phyloP scores from a whole-genome alignment of 805 yeast species.

The Yarrowia sp. region DNA sequence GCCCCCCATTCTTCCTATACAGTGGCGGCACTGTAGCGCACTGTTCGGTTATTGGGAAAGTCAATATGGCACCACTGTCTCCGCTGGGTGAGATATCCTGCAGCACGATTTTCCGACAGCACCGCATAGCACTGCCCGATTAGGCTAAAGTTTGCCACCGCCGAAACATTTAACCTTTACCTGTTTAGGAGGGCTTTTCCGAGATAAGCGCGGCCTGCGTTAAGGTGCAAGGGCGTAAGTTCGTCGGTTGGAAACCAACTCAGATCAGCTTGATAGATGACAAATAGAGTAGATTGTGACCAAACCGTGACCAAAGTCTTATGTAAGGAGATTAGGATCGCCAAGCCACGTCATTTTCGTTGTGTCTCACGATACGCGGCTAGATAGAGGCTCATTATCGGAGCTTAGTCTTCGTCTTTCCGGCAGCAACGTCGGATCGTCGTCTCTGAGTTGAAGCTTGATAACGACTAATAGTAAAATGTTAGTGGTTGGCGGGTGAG shows the following conservation, averaged over 20 bases:
- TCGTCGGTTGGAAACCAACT: not conserved
- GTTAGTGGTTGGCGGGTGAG: not conserved
- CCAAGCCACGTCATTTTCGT: not conserved
- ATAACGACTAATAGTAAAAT: not conserved
- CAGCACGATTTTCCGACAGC: not conserved
- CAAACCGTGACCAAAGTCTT: not conserved
- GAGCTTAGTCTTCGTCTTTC: not conserved
- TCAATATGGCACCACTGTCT: not conserved
- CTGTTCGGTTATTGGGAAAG: not conserved
- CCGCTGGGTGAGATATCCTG: not conserved
- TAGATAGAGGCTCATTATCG: not conserved
- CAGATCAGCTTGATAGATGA: not conserved
- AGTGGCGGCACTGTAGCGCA: too few relatives aligned
- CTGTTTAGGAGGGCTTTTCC: not conserved
- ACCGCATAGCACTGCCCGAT: slow-evolving; percentile 14
- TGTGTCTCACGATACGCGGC: not conserved
- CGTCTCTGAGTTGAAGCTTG: not conserved
- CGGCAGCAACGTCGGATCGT: not conserved
- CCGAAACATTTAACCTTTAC: not conserved
- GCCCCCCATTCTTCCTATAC: too few relatives aligned
- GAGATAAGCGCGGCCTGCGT: slow-evolving; percentile 7
- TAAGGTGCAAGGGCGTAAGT: not conserved
- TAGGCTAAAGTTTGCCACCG: not conserved
- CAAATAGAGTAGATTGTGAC: not conserved
- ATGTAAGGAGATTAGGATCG: not conserved